A percentile compares a stretch with the other conserved stretches of the same genome.
phyloP scores from a whole-genome alignment of 2,329 filamentous ascomycete genomes.

The Sporothrix inflata region DNA sequence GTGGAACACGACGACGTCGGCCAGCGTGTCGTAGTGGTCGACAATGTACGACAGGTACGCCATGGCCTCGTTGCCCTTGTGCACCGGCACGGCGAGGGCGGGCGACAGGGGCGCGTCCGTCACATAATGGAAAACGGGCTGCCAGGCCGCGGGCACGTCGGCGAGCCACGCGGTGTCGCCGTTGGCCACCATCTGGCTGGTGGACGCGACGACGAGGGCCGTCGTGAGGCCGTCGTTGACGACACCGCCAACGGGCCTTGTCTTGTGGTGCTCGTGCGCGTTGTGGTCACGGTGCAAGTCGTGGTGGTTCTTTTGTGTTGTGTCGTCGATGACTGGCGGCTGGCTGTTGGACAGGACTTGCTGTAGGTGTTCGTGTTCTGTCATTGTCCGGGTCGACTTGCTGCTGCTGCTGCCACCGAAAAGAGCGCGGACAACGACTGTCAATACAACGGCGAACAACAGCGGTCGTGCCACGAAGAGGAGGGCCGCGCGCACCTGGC shows the following conservation, averaged over 20 bases:
- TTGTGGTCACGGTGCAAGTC: not conserved
- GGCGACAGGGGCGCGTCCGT: conserved; percentile 34
- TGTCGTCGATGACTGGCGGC: conserved; percentile 21
- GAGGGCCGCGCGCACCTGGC: conserved; percentile 33
- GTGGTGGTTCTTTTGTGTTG: conserved; percentile 20
- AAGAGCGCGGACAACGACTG: conserved; percentile 29
- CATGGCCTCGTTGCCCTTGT: conserved; percentile 62
- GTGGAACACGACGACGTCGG: conserved; percentile 63
- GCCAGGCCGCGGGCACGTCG: conserved; percentile 31
- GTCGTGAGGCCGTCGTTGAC: not conserved
- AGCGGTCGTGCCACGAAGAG: conserved; percentile 33
- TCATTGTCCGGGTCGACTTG: not conserved
- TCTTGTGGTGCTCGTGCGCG: not conserved
- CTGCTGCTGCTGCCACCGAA: not conserved
- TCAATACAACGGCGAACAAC: conserved; percentile 31
- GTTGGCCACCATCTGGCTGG: not conserved
- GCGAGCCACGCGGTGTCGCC: not conserved
- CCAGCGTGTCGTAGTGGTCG: conserved; percentile 62
- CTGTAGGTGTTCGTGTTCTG: not conserved
- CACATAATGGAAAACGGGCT: conserved; percentile 35
- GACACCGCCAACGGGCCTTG: no score
- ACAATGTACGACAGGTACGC: conserved; percentile 65
- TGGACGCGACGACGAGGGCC: not conserved
- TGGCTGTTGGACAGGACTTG: not conserved
- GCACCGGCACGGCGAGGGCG: conserved; percentile 35